Percentiles rank a stretch among this genome's conserved stretches.
Conservation (phyloP, 108 stramenopile species). For the Parmales sp. region DNA sequence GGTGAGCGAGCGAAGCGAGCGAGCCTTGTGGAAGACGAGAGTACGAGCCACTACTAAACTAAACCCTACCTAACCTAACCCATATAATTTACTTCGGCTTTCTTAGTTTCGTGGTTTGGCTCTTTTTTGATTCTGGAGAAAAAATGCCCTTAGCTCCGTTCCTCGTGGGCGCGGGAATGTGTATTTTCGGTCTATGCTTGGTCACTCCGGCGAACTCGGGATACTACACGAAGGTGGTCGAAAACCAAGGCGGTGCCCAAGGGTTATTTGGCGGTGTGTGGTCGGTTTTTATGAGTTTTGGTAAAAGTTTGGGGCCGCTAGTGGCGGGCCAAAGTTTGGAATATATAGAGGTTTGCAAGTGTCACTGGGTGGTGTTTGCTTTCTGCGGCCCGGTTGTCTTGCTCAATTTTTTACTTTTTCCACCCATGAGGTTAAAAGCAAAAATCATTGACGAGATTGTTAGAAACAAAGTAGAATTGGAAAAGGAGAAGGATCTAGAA, state of each 20-base stretch:
- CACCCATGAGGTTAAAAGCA: background rate
- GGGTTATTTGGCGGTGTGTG: background rate
- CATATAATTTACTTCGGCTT: no score
- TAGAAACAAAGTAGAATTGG: no score
- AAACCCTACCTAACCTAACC: no score
- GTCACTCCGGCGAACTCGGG: conserved; percentile 2
- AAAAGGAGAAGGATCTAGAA: no score
- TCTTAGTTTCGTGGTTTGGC: background rate
- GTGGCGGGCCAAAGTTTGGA: background rate
- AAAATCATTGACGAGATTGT: background rate
- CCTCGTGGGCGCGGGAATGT: background rate
- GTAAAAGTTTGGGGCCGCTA: background rate
- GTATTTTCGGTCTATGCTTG: background rate
- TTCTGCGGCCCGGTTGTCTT: background rate
- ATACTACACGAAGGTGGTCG: conserved; percentile 6
- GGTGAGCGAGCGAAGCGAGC: no score
- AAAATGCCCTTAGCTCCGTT: background rate
- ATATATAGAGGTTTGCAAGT: background rate
- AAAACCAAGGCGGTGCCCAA: background rate
- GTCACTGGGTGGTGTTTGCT: background rate
- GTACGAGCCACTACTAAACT: no score
- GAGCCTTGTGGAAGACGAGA: no score
- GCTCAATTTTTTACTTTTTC: background rate
- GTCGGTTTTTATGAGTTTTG: background rate
- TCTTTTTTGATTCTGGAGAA: background rate